Evolutionary conservation across 176 grass and related monocot genomes (phyloP).

Genomic region (Secale cereale): DNA sequence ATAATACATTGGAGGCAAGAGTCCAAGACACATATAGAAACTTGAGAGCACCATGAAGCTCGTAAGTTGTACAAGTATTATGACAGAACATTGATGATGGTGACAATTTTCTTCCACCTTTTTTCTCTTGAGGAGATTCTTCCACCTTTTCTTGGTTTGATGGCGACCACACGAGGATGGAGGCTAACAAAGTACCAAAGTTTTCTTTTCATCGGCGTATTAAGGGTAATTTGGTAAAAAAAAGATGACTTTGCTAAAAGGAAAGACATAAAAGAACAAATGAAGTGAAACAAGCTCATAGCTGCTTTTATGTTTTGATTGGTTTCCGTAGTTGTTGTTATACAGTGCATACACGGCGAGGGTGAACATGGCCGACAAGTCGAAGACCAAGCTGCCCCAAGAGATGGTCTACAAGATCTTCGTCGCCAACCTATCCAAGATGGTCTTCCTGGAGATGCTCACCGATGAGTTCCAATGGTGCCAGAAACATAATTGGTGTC

Average conservation of each 20-base stretch:
- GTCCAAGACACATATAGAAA: neutral
- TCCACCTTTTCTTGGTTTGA: neutral
- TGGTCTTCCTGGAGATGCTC: slow-evolving; percentile 57
- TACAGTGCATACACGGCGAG: slow-evolving; percentile 59
- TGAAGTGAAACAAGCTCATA: neutral
- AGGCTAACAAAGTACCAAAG: neutral
- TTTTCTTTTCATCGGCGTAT: neutral
- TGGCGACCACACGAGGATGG: neutral
- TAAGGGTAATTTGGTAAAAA: too few species aligned
- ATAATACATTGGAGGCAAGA: neutral
- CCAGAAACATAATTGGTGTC: slow-evolving; percentile 53
- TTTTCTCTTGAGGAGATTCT: too few species aligned
- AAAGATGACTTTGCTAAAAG: neutral
- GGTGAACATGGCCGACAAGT: slow-evolving; percentile 73
- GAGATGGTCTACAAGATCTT: slow-evolving; percentile 74
- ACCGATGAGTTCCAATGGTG: slow-evolving; percentile 44
- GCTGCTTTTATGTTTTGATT: neutral
- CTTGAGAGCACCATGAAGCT: neutral
- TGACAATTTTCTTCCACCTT: neutral
- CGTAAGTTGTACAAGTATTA: neutral
- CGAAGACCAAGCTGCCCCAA: slow-evolving; percentile 46
- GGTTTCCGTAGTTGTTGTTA: slow-evolving; percentile 27
- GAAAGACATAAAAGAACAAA: neutral
- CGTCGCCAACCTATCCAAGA: slow-evolving; percentile 69
- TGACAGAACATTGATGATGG: neutral